Evolutionary conservation across 1,284 basidiomycete species (phyloP).

Genomic region (Melanopsichium pennsylvanicum): DNA sequence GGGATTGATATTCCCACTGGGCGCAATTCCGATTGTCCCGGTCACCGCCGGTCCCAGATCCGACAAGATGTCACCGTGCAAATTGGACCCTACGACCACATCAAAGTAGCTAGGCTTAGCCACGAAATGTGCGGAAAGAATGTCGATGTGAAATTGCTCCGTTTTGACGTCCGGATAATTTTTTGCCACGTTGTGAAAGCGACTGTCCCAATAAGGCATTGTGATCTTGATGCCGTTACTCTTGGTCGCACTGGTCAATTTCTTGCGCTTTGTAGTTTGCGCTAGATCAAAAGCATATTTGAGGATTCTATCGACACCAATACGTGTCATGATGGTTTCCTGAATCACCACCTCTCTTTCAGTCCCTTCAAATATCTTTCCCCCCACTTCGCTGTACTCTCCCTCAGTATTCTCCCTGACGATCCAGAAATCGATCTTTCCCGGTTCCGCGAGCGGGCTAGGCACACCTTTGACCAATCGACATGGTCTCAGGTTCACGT

Average conservation of each 20-base stretch:
- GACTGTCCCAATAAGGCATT: constrained; percentile 65
- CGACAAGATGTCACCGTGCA: constrained; percentile 72
- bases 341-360: constrained; percentile 66
- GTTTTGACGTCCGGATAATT: constrained; percentile 70
- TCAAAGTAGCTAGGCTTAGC: constrained; percentile 70
- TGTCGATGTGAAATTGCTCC: constrained; percentile 67
- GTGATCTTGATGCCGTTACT: constrained; percentile 59
- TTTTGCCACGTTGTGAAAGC: constrained; percentile 69
- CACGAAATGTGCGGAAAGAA: constrained; percentile 70
- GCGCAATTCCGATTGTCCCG: constrained; percentile 73
- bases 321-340: constrained; percentile 70
- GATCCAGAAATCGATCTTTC: constrained; percentile 70
- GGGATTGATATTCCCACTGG: constrained; percentile 72
- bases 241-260: constrained; percentile 70
- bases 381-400: constrained; percentile 71
- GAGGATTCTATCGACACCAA: constrained; percentile 70
- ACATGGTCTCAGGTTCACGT: constrained; percentile 71
- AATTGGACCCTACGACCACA: constrained; percentile 71
- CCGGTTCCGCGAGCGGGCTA: constrained; percentile 67
- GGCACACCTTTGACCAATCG: constrained; percentile 70
- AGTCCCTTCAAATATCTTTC: constrained; percentile 67
- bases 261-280: constrained; percentile 69
- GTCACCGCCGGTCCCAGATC: constrained; percentile 72
- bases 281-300: constrained; percentile 72
- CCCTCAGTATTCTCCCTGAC: constrained; percentile 72